Percentiles rank a stretch among this genome's conserved stretches.
Conservation (phyloP, 2,329 filamentous ascomycete genomes). For the Passalora sequoiae region DNA sequence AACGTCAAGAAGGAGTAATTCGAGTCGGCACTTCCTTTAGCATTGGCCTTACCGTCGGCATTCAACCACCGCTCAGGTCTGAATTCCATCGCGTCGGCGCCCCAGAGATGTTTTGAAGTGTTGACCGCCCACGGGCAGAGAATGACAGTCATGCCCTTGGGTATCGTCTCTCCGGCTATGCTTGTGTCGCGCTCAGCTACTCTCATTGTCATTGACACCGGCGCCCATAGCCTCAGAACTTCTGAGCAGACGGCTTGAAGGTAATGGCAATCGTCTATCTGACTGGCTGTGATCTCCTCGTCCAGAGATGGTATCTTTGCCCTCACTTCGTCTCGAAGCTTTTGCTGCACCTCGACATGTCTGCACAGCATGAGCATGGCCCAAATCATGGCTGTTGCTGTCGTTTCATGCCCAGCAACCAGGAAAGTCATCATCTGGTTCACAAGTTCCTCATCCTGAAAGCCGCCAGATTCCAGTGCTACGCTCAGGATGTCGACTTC, state of each 20-base stretch:
- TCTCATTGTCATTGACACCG: constrained; percentile 67
- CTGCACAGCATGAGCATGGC: constrained; percentile 50
- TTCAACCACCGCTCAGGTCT: constrained; percentile 72
- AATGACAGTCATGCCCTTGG: constrained; percentile 64
- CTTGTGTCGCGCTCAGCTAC: constrained; percentile 59
- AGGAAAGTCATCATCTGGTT: constrained; percentile 64
- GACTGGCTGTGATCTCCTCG: constrained; percentile 45
- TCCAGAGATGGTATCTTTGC: constrained; percentile 42
- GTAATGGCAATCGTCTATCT: constrained; percentile 71
- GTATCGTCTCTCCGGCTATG: constrained; percentile 61
- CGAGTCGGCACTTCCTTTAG: constrained; percentile 65
- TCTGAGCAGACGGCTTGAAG: constrained; percentile 76
- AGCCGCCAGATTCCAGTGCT: constrained; percentile 68
- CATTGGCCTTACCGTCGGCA: constrained; percentile 48
- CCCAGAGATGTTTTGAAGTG: constrained; percentile 66
- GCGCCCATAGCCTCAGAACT: constrained; percentile 65
- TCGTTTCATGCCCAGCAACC: constrained; percentile 61
- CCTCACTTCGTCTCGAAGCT: constrained; percentile 49
- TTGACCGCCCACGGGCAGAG: constrained; percentile 65
- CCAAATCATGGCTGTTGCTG: constrained; percentile 50
- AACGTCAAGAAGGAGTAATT: constrained; percentile 38
- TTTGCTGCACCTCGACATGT: constrained; percentile 45
- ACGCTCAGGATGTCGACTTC: constrained; percentile 75
- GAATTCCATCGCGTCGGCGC: constrained; percentile 67
- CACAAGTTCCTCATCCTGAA: constrained; percentile 72